phyloP scores from a whole-genome alignment of 768 basidiomycete species.

The Lactarius quietus region DNA sequence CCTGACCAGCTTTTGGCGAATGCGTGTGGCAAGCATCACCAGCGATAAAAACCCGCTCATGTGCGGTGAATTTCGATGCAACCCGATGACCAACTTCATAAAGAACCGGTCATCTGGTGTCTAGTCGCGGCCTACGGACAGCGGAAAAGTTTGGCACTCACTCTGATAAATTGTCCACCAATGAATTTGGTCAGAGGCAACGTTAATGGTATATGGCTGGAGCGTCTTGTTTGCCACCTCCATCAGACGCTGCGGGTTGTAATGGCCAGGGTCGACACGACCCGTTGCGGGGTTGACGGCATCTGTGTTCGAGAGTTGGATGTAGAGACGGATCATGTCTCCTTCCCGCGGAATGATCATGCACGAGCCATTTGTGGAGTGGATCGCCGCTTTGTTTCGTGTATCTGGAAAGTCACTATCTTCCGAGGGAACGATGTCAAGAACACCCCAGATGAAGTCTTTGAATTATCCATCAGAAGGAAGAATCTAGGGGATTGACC shows the following conservation, averaged over 20 bases:
- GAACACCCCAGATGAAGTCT: slow-evolving; percentile 80
- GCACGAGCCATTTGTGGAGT: slow-evolving; percentile 48
- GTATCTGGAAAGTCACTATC: slow-evolving; percentile 54
- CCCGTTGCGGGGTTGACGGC: slow-evolving; percentile 38
- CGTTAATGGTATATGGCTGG: slow-evolving; percentile 38
- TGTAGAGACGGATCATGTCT: slow-evolving; percentile 48
- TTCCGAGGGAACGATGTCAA: slow-evolving; percentile 48
- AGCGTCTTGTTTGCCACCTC: slow-evolving; percentile 42
- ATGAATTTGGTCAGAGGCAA: slow-evolving; percentile 34
- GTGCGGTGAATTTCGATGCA: slow-evolving; percentile 45
- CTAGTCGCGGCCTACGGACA: background rate
- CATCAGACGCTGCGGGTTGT: slow-evolving; percentile 41
- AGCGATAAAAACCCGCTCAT: slow-evolving; percentile 52
- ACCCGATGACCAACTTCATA: slow-evolving; percentile 52
- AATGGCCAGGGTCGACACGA: slow-evolving; percentile 39
- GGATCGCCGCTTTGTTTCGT: slow-evolving; percentile 45
- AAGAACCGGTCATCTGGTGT: background rate
- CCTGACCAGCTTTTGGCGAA: slow-evolving; percentile 47
- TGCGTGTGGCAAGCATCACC: slow-evolving; percentile 53
- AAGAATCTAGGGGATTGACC: background rate
- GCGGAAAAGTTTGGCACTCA: slow-evolving; percentile 27
- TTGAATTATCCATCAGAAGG: slow-evolving; percentile 12
- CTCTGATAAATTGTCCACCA: slow-evolving; percentile 54
- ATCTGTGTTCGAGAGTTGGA: slow-evolving; percentile 45
- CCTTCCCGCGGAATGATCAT: slow-evolving; percentile 51